These are phyloP conservation scores for Rosa chinensis DNA, from an alignment of 306 rosid genomes.

Conservation along the genomic window DNA sequence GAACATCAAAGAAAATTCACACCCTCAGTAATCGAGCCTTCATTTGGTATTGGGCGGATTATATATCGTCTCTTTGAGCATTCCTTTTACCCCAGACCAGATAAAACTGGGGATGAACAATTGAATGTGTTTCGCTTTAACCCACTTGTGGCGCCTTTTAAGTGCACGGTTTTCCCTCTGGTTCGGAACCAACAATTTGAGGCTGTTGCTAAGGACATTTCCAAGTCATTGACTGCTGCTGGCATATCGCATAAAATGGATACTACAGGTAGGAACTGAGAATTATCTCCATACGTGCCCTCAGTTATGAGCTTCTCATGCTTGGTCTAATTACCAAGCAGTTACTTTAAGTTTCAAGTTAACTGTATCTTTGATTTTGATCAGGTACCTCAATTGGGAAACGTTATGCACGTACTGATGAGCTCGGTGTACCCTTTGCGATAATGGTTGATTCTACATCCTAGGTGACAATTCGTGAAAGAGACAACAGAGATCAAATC, in stretches of 20 bases:
- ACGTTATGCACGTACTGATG: conserved; percentile 84
- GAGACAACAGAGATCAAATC: conserved; percentile 84
- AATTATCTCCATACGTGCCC: background rate
- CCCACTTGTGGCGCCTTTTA: conserved; percentile 85
- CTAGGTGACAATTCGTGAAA: conserved; percentile 73
- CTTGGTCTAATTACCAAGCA: background rate
- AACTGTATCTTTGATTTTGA: background rate
- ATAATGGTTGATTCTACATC: conserved; percentile 66
- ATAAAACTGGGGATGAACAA: conserved; percentile 79
- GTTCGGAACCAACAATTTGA: conserved; percentile 78
- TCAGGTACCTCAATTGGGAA: conserved; percentile 84
- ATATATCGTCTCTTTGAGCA: conserved; percentile 90
- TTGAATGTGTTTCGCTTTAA: conserved; percentile 79
- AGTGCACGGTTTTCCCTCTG: conserved; percentile 93
- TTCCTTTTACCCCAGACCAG: conserved; percentile 68
- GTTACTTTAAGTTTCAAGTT: background rate
- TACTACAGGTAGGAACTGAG: conserved; percentile 55
- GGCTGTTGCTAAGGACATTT: conserved; percentile 73
- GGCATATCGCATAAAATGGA: conserved; percentile 82
- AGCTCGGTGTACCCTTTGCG: conserved; percentile 86
- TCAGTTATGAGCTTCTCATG: background rate
- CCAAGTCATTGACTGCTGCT: conserved; percentile 70
- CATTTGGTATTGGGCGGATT: conserved; percentile 91
- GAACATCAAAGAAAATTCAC: conserved; percentile 90
- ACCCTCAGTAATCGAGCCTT: conserved; percentile 96